Conservation (phyloP, 2,329 filamentous ascomycete genomes). For the Exophiala aquamarina region DNA sequence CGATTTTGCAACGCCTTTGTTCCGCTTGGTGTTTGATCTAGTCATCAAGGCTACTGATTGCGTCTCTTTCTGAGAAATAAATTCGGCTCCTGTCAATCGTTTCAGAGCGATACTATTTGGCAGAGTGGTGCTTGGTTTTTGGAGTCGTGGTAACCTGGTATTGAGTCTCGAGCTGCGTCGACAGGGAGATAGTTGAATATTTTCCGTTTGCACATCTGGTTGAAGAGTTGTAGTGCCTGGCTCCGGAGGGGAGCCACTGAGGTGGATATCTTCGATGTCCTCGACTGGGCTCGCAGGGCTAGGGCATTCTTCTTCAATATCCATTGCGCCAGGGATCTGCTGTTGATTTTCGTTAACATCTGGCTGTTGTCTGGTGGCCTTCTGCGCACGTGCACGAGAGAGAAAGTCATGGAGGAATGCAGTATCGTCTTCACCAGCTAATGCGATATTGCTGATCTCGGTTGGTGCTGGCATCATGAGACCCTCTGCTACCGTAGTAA, state of each 20-base stretch:
- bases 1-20: constrained; percentile 37
- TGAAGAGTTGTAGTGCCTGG: background rate
- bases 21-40: constrained; percentile 43
- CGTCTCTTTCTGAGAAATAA: constrained; percentile 43
- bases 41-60: constrained; percentile 44
- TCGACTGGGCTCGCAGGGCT: no score
- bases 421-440: constrained; percentile 26
- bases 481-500: no score
- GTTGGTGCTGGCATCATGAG: no score
- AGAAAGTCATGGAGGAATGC: constrained; percentile 28
- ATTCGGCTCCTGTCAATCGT: constrained; percentile 45
- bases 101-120: constrained; percentile 43
- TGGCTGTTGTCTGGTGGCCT: constrained; percentile 12
- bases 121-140: constrained; percentile 21
- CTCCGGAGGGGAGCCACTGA: background rate
- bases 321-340: background rate
- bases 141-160: constrained; percentile 29
- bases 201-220: constrained; percentile 9
- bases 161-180: constrained; percentile 39
- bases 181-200: constrained; percentile 17
- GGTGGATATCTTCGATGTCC: constrained; percentile 1
- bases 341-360: background rate
- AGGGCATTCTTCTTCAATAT: background rate
- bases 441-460: no score
- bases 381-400: constrained; percentile 21